Evolutionary conservation across 2,329 filamentous ascomycete genomes (phyloP), one percentile per base, ranked within the genome.

Genomic region (Penicillium sp.): DNA sequence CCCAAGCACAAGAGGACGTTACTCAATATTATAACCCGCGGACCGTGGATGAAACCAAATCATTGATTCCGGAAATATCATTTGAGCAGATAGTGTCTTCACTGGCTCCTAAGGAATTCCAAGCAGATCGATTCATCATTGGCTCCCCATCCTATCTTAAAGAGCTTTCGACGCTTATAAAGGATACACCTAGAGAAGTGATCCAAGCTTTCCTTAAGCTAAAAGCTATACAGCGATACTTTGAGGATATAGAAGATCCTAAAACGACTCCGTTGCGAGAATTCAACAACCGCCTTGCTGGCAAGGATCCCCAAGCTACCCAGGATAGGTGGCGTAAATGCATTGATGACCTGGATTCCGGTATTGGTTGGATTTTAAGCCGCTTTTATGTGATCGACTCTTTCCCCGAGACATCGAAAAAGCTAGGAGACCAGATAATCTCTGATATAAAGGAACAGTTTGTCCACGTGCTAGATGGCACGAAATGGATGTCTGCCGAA

Each of bases 341-440:
- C 62, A 78, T 89, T 26, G 67, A 67, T 7, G 77, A 80, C 33
- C 78, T 86, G 5, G 84, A 88, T 60, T 68, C 71, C 21, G 80
- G 81, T 5, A 68, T 90, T 21, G 81, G 81, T 2, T 90, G 86
- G 86, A 85, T 88, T 49, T 72, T 89, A 16, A 87, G 85, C 65
- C 82, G 85, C 21, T 89, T 90, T 73, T 91, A 86, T 61, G 78
- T 90, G 1, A 81, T 89, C 60, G 83, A 83, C 49, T 80, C 85
- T 1, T 90, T 90, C 64, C 83, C 85, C 0, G 79, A 85, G 12
- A 80, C 83, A 20, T 85, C 85, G 0, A 88, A 88, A 66, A 72
- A 82, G 3, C 82, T 88, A 47, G 86, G 86, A 16, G 84, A 89
- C 57, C 79, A 84, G 54, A 85, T 91, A 62, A 81, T 90, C n/a